Conservation (phyloP, 345 rosid species). For the Eucalyptus curtisii region DNA sequence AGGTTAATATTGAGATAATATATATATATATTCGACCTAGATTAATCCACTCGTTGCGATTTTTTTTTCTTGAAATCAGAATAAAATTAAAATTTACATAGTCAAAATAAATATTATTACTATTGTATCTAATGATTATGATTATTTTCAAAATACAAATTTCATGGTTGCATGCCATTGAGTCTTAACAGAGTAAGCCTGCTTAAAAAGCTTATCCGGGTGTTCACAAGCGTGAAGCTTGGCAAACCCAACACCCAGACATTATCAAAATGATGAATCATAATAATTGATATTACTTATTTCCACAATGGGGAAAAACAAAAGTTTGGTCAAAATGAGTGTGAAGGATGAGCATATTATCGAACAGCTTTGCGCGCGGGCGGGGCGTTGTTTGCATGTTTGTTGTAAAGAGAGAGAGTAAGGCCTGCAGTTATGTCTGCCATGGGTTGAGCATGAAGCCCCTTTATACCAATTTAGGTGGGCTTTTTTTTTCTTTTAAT, state of each 20-base stretch:
- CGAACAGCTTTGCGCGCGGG: neutral
- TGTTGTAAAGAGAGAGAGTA: too few species aligned
- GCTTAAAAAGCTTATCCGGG: neutral
- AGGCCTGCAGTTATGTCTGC: too few species aligned
- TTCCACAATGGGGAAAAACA: neutral
- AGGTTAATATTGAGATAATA: rapidly evolving
- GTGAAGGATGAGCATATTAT: neutral
- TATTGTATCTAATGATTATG: rapidly evolving
- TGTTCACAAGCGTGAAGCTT: neutral
- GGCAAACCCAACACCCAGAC: neutral
- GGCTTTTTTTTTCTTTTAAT: too few species aligned
- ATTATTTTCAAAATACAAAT: too few species aligned
- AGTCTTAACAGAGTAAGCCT: rapidly evolving
- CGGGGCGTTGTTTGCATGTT: too few species aligned
- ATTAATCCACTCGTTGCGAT: rapidly evolving
- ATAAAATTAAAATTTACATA: too few species aligned
- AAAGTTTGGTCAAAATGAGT: neutral
- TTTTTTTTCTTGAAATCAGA: neutral
- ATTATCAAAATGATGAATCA: neutral
- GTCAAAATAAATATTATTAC: neutral
- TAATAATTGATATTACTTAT: neutral
- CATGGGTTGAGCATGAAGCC: too few species aligned
- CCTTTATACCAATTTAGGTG: neutral
- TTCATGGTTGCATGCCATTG: rapidly evolving
- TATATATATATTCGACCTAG: rapidly evolving